Evolutionary conservation across 2,329 filamentous ascomycete species (phyloP).

Genomic region (Purpureocillium lavendulum): DNA sequence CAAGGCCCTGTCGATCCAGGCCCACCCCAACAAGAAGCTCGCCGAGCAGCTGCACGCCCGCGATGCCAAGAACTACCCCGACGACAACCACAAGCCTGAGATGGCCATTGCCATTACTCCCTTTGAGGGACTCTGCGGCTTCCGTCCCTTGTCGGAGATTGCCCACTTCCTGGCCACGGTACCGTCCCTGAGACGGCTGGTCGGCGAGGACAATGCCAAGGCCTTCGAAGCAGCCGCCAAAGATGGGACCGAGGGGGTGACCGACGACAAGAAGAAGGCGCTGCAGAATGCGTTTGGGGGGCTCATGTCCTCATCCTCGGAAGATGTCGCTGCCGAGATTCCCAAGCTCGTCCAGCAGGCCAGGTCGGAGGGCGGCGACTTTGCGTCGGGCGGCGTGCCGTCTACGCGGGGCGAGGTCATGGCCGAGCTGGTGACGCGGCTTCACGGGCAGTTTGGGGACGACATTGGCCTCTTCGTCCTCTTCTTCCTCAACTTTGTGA

Average conservation of each 20-base stretch:
- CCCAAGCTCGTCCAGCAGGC: constrained; percentile 65
- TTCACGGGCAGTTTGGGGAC: constrained; percentile 75
- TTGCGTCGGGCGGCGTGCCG: constrained; percentile 64
- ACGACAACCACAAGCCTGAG: constrained; percentile 99
- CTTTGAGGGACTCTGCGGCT: constrained; percentile 93
- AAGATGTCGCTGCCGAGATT: constrained; percentile 45
- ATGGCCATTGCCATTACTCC: constrained; percentile 98
- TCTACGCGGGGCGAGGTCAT: constrained; percentile 62
- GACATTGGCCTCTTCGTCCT: constrained; percentile 93
- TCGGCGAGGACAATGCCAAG: constrained; percentile 55
- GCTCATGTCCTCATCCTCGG: constrained; percentile 69
- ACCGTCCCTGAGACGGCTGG: constrained; percentile 51
- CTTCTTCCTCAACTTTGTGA: constrained; percentile 96
- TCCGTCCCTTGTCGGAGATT: constrained; percentile 81
- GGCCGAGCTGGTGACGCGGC: constrained; percentile 65
- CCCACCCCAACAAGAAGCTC: constrained; percentile 87
- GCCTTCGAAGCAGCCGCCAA: constrained; percentile 44
- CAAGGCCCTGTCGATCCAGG: constrained; percentile 95
- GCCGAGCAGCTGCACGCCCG: constrained; percentile 79
- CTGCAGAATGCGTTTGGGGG: constrained; percentile 68
- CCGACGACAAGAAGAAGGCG: constrained; percentile 64
- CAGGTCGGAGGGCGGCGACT: constrained; percentile 57
- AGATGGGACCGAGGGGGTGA: constrained; percentile 28
- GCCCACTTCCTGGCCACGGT: constrained; percentile 65
- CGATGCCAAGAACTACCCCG: constrained; percentile 91